A percentile compares a stretch with the other conserved stretches of the same genome.
phyloP scores from a whole-genome alignment of 768 basidiomycete species.

The Strobilomyces confusus region DNA sequence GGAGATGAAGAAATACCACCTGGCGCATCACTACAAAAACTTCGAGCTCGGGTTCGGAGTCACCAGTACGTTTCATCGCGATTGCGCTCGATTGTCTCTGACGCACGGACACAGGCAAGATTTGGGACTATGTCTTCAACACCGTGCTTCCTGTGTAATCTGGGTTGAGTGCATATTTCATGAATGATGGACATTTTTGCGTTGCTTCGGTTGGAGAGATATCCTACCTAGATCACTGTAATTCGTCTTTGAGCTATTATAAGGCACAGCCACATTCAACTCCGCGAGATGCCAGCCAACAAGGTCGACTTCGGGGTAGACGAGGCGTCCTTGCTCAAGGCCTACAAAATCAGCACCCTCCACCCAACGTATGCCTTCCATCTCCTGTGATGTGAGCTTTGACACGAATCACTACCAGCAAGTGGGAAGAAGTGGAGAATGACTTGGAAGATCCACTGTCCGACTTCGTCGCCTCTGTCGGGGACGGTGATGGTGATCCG shows the following conservation, averaged over 20 bases:
- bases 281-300: conserved; percentile 30
- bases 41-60: conserved; percentile 97
- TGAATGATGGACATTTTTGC: not conserved
- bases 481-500: conserved; percentile 67
- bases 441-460: conserved; percentile 76
- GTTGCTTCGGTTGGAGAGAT: conserved; percentile 11
- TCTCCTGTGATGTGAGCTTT: not conserved
- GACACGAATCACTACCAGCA: conserved; percentile 37
- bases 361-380: conserved; percentile 59
- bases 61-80: conserved; percentile 55
- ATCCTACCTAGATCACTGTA: conserved; percentile 1
- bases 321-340: conserved; percentile 79
- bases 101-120: conserved; percentile 54
- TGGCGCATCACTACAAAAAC: conserved; percentile 98
- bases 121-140: conserved; percentile 93
- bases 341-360: conserved; percentile 79
- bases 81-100: not conserved
- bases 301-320: conserved; percentile 69
- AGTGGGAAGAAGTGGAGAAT: conserved; percentile 90
- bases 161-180: not conserved
- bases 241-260: not conserved
- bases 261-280: conserved; percentile 15
- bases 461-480: conserved; percentile 57
- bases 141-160: conserved; percentile 70
- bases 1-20: conserved; percentile 96